Percentiles rank a stretch among this genome's conserved stretches.
Evolutionary conservation across 2,329 filamentous ascomycete genomes (phyloP).

Genomic region (Exophiala aquamarina): DNA sequence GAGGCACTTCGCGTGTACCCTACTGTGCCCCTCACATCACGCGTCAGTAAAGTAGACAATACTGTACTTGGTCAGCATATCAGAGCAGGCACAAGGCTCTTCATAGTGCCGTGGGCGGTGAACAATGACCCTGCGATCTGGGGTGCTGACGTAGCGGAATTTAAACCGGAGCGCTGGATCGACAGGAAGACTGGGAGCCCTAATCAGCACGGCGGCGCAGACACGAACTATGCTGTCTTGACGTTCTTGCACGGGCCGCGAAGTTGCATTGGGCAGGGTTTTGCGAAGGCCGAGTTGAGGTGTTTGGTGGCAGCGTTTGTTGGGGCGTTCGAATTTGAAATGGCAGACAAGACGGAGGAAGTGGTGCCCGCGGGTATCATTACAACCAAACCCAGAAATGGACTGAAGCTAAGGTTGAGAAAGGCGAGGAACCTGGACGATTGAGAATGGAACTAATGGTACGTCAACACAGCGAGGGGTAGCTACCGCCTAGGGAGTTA

Average conservation of each 20-base stretch:
- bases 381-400: conserved; percentile 64
- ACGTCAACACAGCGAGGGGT: no score
- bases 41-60: conserved; percentile 59
- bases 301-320: conserved; percentile 76
- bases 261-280: conserved; percentile 29
- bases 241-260: conserved; percentile 70
- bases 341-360: conserved; percentile 61
- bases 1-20: conserved; percentile 50
- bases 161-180: conserved; percentile 44
- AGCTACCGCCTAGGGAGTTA: no score
- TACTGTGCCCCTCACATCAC: conserved; percentile 30
- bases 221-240: conserved; percentile 68
- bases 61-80: conserved; percentile 65
- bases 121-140: conserved; percentile 33
- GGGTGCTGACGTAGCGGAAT: conserved; percentile 34
- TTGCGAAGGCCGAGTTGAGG: conserved; percentile 79
- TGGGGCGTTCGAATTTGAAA: conserved; percentile 49
- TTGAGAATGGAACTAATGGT: no score
- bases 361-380: conserved; percentile 35
- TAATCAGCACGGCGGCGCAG: conserved; percentile 59
- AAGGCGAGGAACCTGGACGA: no score
- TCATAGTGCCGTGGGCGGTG: conserved; percentile 53
- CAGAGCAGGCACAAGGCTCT: conserved; percentile 67
- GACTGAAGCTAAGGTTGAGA: conserved; percentile 69
- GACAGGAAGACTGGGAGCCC: conserved; percentile 31